Percentiles rank a stretch among this genome's conserved stretches.
Evolutionary conservation across 2,329 filamentous ascomycete species (phyloP).

Genomic region (Grosmannia clavigera): DNA sequence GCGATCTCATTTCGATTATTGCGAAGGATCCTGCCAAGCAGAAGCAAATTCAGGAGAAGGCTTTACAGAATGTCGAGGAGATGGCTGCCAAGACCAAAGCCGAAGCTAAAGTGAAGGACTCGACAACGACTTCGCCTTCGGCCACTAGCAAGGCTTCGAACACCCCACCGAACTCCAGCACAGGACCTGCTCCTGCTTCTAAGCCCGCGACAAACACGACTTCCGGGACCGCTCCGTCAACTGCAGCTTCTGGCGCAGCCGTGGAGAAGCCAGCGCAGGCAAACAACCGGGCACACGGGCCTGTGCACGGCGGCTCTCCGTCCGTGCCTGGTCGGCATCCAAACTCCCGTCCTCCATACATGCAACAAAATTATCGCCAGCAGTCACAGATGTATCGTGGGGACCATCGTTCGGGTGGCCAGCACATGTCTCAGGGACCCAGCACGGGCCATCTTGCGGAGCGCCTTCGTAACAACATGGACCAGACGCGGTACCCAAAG

Average conservation of each 20-base stretch:
- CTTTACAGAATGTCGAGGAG: constrained; percentile 61
- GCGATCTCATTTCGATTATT: constrained; percentile 84
- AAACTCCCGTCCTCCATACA: constrained; percentile 34
- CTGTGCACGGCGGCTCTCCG: constrained; percentile 12
- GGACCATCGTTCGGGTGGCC: constrained; percentile 32
- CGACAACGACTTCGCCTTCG: constrained; percentile 17
- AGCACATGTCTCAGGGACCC: constrained; percentile 27
- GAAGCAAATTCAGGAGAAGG: constrained; percentile 82
- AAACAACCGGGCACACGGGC: constrained; percentile 5
- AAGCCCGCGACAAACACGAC: background rate
- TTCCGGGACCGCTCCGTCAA: background rate
- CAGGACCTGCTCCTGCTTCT: background rate
- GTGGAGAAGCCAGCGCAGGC: background rate
- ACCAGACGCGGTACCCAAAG: constrained; percentile 25
- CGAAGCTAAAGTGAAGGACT: constrained; percentile 39
- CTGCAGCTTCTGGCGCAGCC: constrained; percentile 3
- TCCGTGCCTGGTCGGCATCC: constrained; percentile 30
- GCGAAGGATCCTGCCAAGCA: constrained; percentile 96
- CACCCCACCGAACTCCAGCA: background rate
- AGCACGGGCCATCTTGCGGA: constrained; percentile 34
- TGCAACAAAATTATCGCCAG: constrained; percentile 33
- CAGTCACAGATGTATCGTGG: constrained; percentile 34
- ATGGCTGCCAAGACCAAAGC: constrained; percentile 35
- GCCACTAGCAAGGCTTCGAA: background rate
- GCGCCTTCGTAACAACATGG: constrained; percentile 34